These are phyloP conservation scores for Penicillium desertorum DNA, from an alignment of 495 filamentous ascomycete genomes.

Conservation along the genomic window DNA sequence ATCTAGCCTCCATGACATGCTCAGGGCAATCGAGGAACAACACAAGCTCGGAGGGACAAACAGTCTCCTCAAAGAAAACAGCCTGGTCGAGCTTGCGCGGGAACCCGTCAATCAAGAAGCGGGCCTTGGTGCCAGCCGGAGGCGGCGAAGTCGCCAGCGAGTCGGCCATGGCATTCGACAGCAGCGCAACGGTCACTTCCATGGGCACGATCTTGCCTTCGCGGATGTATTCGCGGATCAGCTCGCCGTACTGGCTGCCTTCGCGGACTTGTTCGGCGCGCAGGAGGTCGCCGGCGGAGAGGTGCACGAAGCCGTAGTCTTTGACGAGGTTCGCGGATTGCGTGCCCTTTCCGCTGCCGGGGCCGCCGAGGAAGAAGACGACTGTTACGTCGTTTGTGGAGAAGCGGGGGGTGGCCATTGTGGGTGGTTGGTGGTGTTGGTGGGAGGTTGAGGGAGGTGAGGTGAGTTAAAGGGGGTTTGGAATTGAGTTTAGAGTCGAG, in stretches of 20 bases:
- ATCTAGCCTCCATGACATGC: slow-evolving; percentile 74
- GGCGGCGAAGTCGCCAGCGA: slow-evolving; percentile 40
- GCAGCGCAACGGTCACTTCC: slow-evolving; percentile 92
- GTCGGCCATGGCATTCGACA: slow-evolving; percentile 88
- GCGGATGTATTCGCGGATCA: slow-evolving; percentile 88
- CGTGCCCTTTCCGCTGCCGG: slow-evolving; percentile 58
- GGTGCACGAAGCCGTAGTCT: slow-evolving; percentile 91
- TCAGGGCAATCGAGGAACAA: slow-evolving; percentile 92
- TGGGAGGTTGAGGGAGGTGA: neutral
- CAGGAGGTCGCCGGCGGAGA: slow-evolving; percentile 89
- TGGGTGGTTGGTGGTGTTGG: slow-evolving; percentile 10
- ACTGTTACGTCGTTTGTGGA: slow-evolving; percentile 77
- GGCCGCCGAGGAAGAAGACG: slow-evolving; percentile 62
- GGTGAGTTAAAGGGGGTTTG: slow-evolving; percentile 5
- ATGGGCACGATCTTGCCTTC: slow-evolving; percentile 96
- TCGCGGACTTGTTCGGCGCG: slow-evolving; percentile 87
- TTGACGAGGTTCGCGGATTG: slow-evolving; percentile 86
- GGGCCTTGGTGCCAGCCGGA: slow-evolving; percentile 34
- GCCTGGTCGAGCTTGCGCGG: slow-evolving; percentile 97
- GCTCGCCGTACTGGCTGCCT: slow-evolving; percentile 79
- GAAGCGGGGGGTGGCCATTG: slow-evolving; percentile 66
- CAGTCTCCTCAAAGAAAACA: slow-evolving; percentile 83
- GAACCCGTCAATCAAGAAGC: slow-evolving; percentile 93
- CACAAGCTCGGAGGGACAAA: slow-evolving; percentile 77
- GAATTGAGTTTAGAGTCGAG: slow-evolving; percentile 10